Base-by-base conservation (phyloP, 257 asterid genomes). In the Jacaranda copaia region DNA sequence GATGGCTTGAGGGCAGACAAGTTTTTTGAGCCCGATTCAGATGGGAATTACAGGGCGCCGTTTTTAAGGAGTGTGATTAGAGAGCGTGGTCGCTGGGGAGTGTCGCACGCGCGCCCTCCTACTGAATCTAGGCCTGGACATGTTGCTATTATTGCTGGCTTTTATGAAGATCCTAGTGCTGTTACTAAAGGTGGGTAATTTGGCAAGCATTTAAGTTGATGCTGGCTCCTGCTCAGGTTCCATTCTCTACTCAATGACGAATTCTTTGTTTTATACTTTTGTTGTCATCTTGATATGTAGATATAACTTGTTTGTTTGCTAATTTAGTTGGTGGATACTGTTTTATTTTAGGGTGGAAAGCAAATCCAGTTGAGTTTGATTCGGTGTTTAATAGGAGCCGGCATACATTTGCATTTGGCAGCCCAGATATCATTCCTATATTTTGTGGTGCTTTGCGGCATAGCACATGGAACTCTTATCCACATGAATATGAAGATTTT, bases 111-210 rank as follows among this genome's bases (percentile, higher is more conserved):
- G 6, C 97, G 99, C 25, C 99, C 99, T 56, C 99, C 99, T 5
- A 95, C 99, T 2, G 99, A 95, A 80, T 95, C 98, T 16, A 90
- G 98, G 82, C 99, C 98, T 36, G 98, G 99, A 8, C 99, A 95
- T 87, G 99, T 95, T 82, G 96, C 99, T 38, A 88, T 95, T 25
- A 95, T 93, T 86, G 99, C 99, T 80, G 99, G 99, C 0, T 93
- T 95, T 78, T 95, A 95, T 82, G 99, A 95, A 84, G 99, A 95
- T 85, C 99, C 99, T 57, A 95, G 98, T 80, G 99, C 99, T 60
- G 97, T 95, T 66, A 95, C 99, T 20, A 93, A 95, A 91, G 99
- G 99, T 92, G 32, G 53, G 70, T 73, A 4, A n/a, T 84, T 61
- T 59, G 68, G 66, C 20, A 4, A 64, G 64, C 42, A 3, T 69